A percentile compares a stretch with the other conserved stretches of the same genome.
Evolutionary conservation across 129 eudicot species (phyloP).

Genomic region (Flaveria trinervia): DNA sequence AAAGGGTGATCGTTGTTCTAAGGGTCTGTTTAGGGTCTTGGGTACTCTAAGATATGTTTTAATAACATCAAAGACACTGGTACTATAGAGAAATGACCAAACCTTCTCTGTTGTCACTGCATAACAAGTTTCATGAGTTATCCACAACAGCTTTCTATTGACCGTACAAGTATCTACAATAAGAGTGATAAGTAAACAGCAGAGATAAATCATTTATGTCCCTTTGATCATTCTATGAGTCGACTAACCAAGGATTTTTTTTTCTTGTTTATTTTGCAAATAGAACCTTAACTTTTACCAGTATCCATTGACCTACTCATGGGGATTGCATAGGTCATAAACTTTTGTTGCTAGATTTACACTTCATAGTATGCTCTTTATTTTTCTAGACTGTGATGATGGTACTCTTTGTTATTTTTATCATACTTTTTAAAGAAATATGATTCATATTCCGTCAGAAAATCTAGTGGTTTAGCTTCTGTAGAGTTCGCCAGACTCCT

Average conservation of each 20-base stretch:
- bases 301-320: neutral
- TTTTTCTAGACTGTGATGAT: neutral
- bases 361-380: neutral
- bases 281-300: neutral
- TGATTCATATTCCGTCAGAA: neutral
- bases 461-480: constrained; percentile 3
- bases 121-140: neutral
- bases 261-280: neutral
- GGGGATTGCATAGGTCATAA: constrained; percentile 9
- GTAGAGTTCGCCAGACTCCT: neutral
- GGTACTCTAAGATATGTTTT: neutral
- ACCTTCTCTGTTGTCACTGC: neutral
- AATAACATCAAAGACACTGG: neutral
- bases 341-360: neutral
- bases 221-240: constrained; percentile 7
- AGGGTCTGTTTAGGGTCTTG: constrained; percentile 2
- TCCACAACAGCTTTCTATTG: neutral
- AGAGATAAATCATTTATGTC: neutral
- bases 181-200: neutral
- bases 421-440: neutral
- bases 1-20: constrained; percentile 10
- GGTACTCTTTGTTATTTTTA: neutral
- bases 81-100: constrained; percentile 1
- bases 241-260: neutral
- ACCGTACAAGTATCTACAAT: neutral